Percentiles rank a stretch among this genome's conserved stretches.
Conservation (phyloP, 805 yeast genomes). For the Barnettozyma sp. region DNA sequence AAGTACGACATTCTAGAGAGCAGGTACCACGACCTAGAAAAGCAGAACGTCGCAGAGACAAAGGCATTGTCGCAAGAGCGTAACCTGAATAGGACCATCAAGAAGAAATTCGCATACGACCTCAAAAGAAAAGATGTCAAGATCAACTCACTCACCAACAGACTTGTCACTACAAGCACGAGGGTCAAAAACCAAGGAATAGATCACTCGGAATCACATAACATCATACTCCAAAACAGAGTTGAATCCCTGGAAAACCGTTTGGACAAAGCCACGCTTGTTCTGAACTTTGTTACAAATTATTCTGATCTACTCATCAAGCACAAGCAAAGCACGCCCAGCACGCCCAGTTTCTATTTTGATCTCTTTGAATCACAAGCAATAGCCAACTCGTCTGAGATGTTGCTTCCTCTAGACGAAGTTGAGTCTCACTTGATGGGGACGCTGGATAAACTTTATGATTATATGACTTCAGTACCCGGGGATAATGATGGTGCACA, state of each 20-base stretch:
- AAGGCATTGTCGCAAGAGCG: conserved; percentile 5
- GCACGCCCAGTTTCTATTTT: conserved; percentile 8
- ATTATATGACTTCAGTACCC: no score
- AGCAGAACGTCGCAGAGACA: neutral
- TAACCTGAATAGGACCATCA: conserved; percentile 11
- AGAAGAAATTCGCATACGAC: conserved; percentile 19
- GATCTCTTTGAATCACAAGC: conserved; percentile 7
- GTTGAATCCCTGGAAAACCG: conserved; percentile 16
- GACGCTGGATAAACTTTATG: conserved; percentile 16
- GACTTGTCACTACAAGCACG: conserved; percentile 9
- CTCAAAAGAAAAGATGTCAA: conserved; percentile 13
- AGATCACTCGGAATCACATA: conserved; percentile 4
- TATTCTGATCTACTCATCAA: conserved; percentile 4
- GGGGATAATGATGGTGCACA: no score
- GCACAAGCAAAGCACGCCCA: conserved; percentile 2
- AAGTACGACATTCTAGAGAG: conserved; percentile 4
- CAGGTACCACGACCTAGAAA: neutral
- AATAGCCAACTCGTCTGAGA: conserved; percentile 1
- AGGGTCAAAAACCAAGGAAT: conserved; percentile 8
- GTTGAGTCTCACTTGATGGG: conserved; percentile 9
- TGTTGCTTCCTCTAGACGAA: conserved; percentile 1
- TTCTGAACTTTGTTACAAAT: conserved; percentile 6
- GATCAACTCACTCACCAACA: conserved; percentile 19
- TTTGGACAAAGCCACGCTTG: conserved; percentile 16
- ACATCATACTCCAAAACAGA: neutral